Conservation (phyloP, 805 yeast species). For the Danielia reshetovae region DNA sequence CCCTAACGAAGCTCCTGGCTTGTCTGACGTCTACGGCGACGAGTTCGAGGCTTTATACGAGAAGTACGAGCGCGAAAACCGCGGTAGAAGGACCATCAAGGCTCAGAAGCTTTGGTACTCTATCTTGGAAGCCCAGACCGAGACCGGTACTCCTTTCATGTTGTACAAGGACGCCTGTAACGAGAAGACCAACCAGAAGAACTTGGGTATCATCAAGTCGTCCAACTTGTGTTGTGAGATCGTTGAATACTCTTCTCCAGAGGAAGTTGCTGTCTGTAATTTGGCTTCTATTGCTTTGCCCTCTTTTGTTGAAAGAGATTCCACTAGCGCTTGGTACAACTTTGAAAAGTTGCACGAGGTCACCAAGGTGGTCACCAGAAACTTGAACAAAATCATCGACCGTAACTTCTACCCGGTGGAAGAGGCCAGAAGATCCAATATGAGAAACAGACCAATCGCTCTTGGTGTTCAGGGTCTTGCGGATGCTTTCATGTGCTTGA, state of each 20-base stretch:
- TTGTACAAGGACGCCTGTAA: conserved; percentile 62
- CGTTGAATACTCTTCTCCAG: conserved; percentile 56
- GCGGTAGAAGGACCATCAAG: conserved; percentile 47
- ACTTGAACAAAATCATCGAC: conserved; percentile 55
- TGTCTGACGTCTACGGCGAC: conserved; percentile 51
- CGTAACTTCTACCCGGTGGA: conserved; percentile 54
- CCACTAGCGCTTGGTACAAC: conserved; percentile 43
- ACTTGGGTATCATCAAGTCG: conserved; percentile 56
- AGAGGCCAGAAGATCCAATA: conserved; percentile 50
- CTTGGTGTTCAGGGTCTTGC: conserved; percentile 64
- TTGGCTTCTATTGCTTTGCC: conserved; percentile 59
- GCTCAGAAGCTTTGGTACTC: conserved; percentile 63
- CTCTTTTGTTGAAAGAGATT: conserved; percentile 47
- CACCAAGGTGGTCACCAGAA: conserved; percentile 50
- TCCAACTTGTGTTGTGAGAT: conserved; percentile 62
- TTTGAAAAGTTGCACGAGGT: conserved; percentile 54
- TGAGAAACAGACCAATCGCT: conserved; percentile 60
- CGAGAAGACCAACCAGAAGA: conserved; percentile 55
- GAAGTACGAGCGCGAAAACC: conserved; percentile 47
- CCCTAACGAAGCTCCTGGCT: conserved; percentile 57
- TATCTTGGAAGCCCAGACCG: conserved; percentile 59
- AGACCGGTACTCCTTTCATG: conserved; percentile 65
- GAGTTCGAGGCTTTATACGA: conserved; percentile 51
- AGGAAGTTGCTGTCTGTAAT: conserved; percentile 60
- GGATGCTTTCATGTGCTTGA: conserved; percentile 52